Evolutionary conservation across 495 filamentous ascomycete species (phyloP).

Genomic region (Trichocladium antarcticum): DNA sequence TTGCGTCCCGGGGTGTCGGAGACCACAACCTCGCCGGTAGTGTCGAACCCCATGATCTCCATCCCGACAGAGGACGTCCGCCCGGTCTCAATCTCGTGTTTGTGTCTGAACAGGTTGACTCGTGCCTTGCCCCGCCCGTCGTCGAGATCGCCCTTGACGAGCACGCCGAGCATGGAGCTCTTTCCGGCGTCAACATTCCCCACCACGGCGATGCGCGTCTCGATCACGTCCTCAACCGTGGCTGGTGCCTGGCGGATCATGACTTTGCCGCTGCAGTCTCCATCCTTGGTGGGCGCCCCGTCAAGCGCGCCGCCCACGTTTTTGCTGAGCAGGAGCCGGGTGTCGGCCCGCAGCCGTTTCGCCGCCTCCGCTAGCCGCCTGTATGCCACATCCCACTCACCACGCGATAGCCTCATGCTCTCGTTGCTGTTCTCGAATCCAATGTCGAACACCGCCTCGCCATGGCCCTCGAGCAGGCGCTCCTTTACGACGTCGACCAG

Average conservation of each 20-base stretch:
- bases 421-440: constrained; percentile 89
- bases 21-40: constrained; percentile 69
- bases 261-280: constrained; percentile 66
- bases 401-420: constrained; percentile 67
- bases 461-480: constrained; percentile 73
- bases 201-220: constrained; percentile 94
- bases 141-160: constrained; percentile 91
- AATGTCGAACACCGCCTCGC: constrained; percentile 84
- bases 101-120: constrained; percentile 94
- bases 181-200: constrained; percentile 98
- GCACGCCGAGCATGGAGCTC: constrained; percentile 89
- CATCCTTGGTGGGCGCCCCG: constrained; percentile 54
- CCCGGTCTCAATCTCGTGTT: constrained; percentile 93
- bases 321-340: constrained; percentile 70
- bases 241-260: constrained; percentile 65
- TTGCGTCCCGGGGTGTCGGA: constrained; percentile 63
- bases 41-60: constrained; percentile 99
- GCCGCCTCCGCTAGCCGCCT: constrained; percentile 56
- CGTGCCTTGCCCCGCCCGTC: constrained; percentile 90
- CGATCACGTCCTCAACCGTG: constrained; percentile 75
- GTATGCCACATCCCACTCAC: constrained; percentile 70
- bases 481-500: constrained; percentile 52
- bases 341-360: constrained; percentile 56
- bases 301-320: constrained; percentile 77
- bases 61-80: constrained; percentile 92